A percentile compares a stretch with the other conserved stretches of the same genome.
phyloP scores from a whole-genome alignment of 129 eudicot species.

The Logfia minima region DNA sequence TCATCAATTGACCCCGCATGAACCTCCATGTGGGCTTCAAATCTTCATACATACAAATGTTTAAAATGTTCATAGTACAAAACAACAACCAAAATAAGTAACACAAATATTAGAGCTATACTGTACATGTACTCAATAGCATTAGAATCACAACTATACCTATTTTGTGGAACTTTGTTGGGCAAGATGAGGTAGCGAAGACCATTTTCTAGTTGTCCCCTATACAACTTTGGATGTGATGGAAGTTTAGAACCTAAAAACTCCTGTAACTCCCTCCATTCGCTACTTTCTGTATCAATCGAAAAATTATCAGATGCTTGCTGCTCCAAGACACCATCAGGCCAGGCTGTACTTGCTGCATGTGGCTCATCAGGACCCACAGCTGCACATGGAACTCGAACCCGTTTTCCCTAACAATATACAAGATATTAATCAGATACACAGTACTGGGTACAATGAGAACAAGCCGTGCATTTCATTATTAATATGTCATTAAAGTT shows the following conservation, averaged over 20 bases:
- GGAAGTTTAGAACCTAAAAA: constrained; percentile 79
- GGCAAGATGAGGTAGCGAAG: constrained; percentile 93
- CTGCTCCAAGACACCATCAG: constrained; percentile 77
- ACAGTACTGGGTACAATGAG: neutral
- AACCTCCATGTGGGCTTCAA: constrained; percentile 99
- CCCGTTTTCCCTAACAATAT: constrained; percentile 44
- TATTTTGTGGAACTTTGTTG: constrained; percentile 93
- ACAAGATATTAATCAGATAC: constrained; percentile 25
- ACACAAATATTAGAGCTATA: neutral
- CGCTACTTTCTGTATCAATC: constrained; percentile 50
- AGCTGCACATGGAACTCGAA: constrained; percentile 59
- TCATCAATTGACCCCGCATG: constrained; percentile 97
- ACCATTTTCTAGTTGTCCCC: constrained; percentile 90
- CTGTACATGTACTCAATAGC: neutral
- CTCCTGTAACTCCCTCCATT: constrained; percentile 55
- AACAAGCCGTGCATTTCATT: neutral
- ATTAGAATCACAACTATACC: constrained; percentile 39
- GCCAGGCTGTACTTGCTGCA: constrained; percentile 97
- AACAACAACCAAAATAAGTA: constrained; percentile 10
- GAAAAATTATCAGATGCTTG: constrained; percentile 47
- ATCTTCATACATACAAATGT: constrained; percentile 39
- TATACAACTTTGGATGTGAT: constrained; percentile 80
- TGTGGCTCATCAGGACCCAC: constrained; percentile 99
- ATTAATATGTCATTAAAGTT: neutral
- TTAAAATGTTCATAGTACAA: neutral